Percentiles rank a stretch among this genome's conserved stretches.
Evolutionary conservation across 2,329 filamentous ascomycete species (phyloP).

Genomic region (Diplodia sapinea): DNA sequence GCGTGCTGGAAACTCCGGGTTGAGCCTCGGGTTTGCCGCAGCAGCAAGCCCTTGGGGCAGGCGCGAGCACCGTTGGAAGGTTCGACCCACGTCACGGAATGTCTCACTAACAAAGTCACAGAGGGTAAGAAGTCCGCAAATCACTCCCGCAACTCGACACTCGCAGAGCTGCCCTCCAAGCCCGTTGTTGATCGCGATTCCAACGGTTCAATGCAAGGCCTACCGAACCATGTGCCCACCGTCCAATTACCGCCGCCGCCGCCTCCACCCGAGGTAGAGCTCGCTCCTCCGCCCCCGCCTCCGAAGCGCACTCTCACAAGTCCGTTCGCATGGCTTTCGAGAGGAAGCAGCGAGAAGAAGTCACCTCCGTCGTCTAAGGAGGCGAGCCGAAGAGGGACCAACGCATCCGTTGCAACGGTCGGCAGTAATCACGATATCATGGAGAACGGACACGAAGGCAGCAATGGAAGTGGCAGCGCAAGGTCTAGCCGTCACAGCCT

Average conservation of each 20-base stretch:
- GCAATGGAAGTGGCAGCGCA: conserved; percentile 37
- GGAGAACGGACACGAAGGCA: conserved; percentile 55
- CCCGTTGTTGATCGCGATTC: conserved; percentile 16
- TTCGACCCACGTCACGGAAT: conserved; percentile 18
- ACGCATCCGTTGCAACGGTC: conserved; percentile 77
- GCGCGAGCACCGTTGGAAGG: conserved; percentile 7
- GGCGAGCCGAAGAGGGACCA: conserved; percentile 70
- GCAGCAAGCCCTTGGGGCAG: conserved; percentile 12
- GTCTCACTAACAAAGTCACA: conserved; percentile 28
- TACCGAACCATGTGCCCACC: conserved; percentile 73
- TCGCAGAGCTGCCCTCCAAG: conserved; percentile 23
- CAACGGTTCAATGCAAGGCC: conserved; percentile 61
- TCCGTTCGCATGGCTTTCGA: conserved; percentile 84
- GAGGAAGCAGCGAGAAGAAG: conserved; percentile 65
- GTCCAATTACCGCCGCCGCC: conserved; percentile 56
- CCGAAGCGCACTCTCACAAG: conserved; percentile 76
- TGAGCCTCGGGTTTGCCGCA: conserved; percentile 10
- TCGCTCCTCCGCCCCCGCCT: conserved; percentile 47
- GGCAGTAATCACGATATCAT: conserved; percentile 77
- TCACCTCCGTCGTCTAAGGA: conserved; percentile 61
- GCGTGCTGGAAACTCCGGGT: neutral
- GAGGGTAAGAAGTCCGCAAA: conserved; percentile 31
- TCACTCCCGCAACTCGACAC: conserved; percentile 28
- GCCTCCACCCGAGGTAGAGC: conserved; percentile 40
- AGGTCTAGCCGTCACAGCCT: conserved; percentile 50